Percentiles rank a stretch among this genome's conserved stretches.
Evolutionary conservation across 768 basidiomycete species (phyloP).

Genomic region (Hydnum rufescens): DNA sequence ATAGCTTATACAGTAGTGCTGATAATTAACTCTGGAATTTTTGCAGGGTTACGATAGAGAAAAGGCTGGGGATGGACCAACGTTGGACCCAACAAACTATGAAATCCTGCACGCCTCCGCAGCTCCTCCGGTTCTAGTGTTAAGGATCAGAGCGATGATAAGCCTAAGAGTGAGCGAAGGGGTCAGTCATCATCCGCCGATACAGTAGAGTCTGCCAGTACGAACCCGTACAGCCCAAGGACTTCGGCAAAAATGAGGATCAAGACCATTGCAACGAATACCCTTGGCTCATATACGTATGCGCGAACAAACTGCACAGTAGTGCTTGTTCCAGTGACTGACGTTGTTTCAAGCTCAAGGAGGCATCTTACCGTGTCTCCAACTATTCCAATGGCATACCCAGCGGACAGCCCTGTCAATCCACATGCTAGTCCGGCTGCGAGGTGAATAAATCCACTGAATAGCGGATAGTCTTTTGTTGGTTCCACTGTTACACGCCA

Average conservation of each 20-base stretch:
- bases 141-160: slow-evolving; percentile 80
- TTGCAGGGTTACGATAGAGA: no score
- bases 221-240: slow-evolving; percentile 69
- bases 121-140: slow-evolving; percentile 25
- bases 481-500: slow-evolving; percentile 31
- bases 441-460: slow-evolving; percentile 78
- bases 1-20: no score
- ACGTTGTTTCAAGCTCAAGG: not conserved
- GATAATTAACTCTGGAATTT: no score
- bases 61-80: no score
- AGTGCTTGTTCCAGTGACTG: not conserved
- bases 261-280: slow-evolving; percentile 92
- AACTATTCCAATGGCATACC: slow-evolving; percentile 85
- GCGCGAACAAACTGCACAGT: slow-evolving; percentile 60
- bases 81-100: no score
- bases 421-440: slow-evolving; percentile 86
- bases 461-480: slow-evolving; percentile 52
- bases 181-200: not conserved
- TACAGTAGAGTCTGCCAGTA: not conserved
- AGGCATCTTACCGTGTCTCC: slow-evolving; percentile 63
- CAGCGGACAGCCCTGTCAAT: slow-evolving; percentile 77
- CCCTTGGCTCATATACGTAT: slow-evolving; percentile 73
- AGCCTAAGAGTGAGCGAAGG: slow-evolving; percentile 13
- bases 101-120: no score
- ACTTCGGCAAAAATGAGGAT: slow-evolving; percentile 90